Evolutionary conservation across 371 early-diverging fungal genomes (phyloP).

Genomic region (Mortierella sp.): DNA sequence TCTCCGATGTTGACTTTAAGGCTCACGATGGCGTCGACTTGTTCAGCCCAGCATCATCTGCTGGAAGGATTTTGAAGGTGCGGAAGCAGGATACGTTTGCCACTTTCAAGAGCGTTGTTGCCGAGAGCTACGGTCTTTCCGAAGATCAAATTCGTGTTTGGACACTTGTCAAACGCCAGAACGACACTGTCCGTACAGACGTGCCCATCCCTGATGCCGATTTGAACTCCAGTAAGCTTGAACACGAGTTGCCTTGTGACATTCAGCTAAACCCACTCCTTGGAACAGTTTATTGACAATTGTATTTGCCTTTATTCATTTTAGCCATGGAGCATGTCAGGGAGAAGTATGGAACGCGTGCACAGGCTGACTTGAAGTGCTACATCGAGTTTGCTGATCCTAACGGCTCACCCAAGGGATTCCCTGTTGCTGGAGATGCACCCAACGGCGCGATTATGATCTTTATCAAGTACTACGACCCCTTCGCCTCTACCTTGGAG

Average conservation of each 20-base stretch:
- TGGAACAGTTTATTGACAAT: slow-evolving; percentile 20
- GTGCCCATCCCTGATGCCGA: slow-evolving; percentile 64
- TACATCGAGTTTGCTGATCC: slow-evolving; percentile 67
- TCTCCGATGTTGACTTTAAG: slow-evolving; percentile 71
- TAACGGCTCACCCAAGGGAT: slow-evolving; percentile 22
- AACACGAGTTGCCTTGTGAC: background rate
- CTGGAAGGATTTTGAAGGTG: slow-evolving; percentile 63
- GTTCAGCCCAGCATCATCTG: slow-evolving; percentile 63
- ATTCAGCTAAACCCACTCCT: slow-evolving; percentile 35
- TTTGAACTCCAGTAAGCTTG: slow-evolving; percentile 60
- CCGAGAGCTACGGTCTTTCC: slow-evolving; percentile 64
- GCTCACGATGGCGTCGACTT: slow-evolving; percentile 89
- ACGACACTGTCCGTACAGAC: slow-evolving; percentile 90
- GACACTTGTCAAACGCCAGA: slow-evolving; percentile 85
- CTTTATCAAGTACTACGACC: slow-evolving; percentile 91
- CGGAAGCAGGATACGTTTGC: slow-evolving; percentile 71
- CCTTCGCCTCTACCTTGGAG: slow-evolving; percentile 70
- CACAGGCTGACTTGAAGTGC: slow-evolving; percentile 65
- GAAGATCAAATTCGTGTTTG: slow-evolving; percentile 84
- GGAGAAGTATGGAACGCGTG: slow-evolving; percentile 59
- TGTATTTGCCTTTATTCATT: background rate
- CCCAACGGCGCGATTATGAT: slow-evolving; percentile 66
- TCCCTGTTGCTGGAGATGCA: slow-evolving; percentile 48
- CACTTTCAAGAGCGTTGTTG: slow-evolving; percentile 66
- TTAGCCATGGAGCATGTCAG: slow-evolving; percentile 64